Conservation (phyloP, 495 filamentous ascomycete species). For the Aspergillus indologenus region DNA sequence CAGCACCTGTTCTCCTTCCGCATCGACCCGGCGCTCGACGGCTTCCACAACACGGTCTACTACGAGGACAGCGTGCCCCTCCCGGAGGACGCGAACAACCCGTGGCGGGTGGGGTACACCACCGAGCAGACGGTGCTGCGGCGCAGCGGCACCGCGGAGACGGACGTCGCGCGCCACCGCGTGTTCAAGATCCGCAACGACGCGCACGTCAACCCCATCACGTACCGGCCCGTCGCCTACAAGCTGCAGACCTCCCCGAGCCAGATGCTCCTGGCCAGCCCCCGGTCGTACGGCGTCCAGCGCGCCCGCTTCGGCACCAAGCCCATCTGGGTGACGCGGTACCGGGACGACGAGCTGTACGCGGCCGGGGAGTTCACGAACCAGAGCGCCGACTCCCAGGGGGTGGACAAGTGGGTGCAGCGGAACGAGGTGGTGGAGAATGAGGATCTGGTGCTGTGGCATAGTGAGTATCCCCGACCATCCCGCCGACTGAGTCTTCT, state of each 20-base stretch:
- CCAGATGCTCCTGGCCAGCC: constrained; percentile 74
- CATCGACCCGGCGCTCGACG: constrained; percentile 79
- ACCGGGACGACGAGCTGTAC: constrained; percentile 77
- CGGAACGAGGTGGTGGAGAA: constrained; percentile 49
- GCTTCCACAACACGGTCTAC: constrained; percentile 64
- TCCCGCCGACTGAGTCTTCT: too few relatives aligned
- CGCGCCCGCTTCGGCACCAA: constrained; percentile 82
- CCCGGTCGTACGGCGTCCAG: constrained; percentile 64
- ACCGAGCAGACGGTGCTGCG: constrained; percentile 58
- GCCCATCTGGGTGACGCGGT: constrained; percentile 77
- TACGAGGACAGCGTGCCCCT: constrained; percentile 72
- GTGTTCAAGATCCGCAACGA: constrained; percentile 82
- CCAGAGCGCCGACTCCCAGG: constrained; percentile 63
- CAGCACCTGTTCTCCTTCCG: constrained; percentile 92
- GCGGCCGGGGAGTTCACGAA: constrained; percentile 86
- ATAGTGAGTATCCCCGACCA: constrained; percentile 34
- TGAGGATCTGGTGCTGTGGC: constrained; percentile 43
- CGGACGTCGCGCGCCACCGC: constrained; percentile 61
- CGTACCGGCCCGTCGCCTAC: constrained; percentile 73
- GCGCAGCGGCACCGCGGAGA: constrained; percentile 60
- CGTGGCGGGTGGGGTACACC: constrained; percentile 73
- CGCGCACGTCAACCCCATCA: constrained; percentile 64
- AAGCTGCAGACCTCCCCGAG: constrained; percentile 70
- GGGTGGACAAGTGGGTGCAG: constrained; percentile 41
- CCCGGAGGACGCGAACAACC: constrained; percentile 69